Conservation (phyloP, 352 stramenopile genomes). For the Phytopythium helicoides region DNA sequence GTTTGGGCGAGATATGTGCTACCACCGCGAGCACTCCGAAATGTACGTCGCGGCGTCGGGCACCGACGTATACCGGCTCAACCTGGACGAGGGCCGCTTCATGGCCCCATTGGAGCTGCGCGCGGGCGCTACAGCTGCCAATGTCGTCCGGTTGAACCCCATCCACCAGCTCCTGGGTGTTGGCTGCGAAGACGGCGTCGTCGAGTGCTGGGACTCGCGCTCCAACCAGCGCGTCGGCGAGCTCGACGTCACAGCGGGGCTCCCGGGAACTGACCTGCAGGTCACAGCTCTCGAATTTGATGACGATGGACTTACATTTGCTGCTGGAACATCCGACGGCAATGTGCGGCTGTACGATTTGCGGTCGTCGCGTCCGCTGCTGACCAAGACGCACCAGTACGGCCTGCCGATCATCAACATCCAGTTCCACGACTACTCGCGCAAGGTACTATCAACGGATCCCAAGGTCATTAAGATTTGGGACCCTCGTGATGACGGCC, state of each 20-base stretch:
- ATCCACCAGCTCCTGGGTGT: conserved; percentile 90
- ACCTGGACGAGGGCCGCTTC: conserved; percentile 98
- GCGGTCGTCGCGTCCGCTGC: conserved; percentile 90
- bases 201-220: conserved; percentile 96
- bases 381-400: conserved; percentile 98
- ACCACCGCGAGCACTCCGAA: conserved; percentile 96
- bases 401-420: conserved; percentile 94
- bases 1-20: conserved; percentile 97
- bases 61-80: conserved; percentile 95
- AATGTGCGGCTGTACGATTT: conserved; percentile 97
- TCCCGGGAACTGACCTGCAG: conserved; percentile 49
- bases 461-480: conserved; percentile 99
- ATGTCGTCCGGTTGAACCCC: conserved; percentile 89
- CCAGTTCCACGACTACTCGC: conserved; percentile 90
- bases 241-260: conserved; percentile 51
- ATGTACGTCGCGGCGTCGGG: conserved; percentile 91
- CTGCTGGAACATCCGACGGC: conserved; percentile 92
- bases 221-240: conserved; percentile 65
- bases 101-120: conserved; percentile 78
- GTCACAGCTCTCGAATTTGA: conserved; percentile 96
- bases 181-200: conserved; percentile 92
- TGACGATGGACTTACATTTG: conserved; percentile 93
- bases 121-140: conserved; percentile 60
- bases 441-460: conserved; percentile 94
- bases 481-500: conserved; percentile 85